Percentiles rank a stretch among this genome's conserved stretches.
Evolutionary conservation across 2,329 filamentous ascomycete genomes (phyloP).

Genomic region (Diaporthe sp.): DNA sequence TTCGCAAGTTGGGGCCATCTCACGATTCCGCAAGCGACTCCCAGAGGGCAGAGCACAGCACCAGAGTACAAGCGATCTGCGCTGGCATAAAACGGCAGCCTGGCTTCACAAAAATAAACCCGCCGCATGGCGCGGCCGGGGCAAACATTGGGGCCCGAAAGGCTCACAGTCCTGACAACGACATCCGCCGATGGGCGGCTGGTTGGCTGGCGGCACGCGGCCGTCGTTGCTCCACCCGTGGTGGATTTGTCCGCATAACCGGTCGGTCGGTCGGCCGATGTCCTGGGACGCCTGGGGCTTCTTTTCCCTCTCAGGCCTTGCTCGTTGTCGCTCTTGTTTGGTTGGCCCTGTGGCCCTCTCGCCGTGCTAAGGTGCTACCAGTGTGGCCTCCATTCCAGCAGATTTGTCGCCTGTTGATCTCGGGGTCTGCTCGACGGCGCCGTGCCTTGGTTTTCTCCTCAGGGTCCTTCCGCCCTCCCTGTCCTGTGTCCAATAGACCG

Average conservation of each 20-base stretch:
- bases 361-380: not conserved
- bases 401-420: not conserved
- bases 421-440: not conserved
- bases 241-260: slow-evolving; percentile 2
- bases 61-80: not conserved
- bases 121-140: not conserved
- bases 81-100: not conserved
- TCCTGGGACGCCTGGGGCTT: not conserved
- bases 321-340: not conserved
- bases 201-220: slow-evolving; percentile 15
- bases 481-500: not conserved
- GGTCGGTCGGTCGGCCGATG: not conserved
- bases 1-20: not conserved
- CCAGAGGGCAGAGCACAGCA: not conserved
- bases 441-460: not conserved
- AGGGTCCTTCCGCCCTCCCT: not conserved
- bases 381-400: not conserved
- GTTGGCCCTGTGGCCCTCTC: not conserved
- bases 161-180: not conserved
- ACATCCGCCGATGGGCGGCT: slow-evolving; percentile 16
- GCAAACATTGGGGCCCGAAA: not conserved
- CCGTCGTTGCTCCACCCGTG: slow-evolving; percentile 13
- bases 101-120: not conserved
- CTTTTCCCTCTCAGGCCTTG: not conserved
- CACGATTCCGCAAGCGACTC: not conserved